Percentiles rank a stretch among this genome's conserved stretches.
Evolutionary conservation across 495 filamentous ascomycete species (phyloP).

Genomic region (Trichocladium uniseriatum): DNA sequence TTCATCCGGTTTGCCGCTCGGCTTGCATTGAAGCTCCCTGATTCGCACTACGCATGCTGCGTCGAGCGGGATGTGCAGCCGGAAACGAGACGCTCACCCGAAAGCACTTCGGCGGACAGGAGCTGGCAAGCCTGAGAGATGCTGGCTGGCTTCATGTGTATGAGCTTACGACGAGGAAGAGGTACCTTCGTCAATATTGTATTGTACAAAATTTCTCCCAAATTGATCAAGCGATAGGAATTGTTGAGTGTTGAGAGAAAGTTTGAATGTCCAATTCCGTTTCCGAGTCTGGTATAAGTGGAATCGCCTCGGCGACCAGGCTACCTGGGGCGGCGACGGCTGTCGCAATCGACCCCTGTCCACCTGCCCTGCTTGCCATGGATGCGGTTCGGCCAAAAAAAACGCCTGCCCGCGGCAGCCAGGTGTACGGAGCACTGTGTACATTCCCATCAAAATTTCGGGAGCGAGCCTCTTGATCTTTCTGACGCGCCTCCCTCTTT

Average conservation of each 20-base stretch:
- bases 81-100: conserved; percentile 8
- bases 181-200: too few relatives aligned
- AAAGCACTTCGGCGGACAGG: not conserved
- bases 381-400: conserved; percentile 9
- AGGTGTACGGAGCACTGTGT: not conserved
- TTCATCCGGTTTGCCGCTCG: conserved; percentile 26
- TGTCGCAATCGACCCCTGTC: conserved; percentile 3
- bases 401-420: conserved; percentile 6
- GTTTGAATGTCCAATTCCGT: too few relatives aligned
- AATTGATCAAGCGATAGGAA: too few relatives aligned
- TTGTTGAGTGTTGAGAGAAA: too few relatives aligned
- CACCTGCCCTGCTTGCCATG: not conserved
- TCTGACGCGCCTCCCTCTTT: conserved; percentile 5
- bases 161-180: too few relatives aligned
- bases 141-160: not conserved
- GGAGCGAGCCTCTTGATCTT: conserved; percentile 4
- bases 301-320: too few relatives aligned
- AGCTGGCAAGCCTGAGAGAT: conserved; percentile 7
- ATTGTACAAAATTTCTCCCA: too few relatives aligned
- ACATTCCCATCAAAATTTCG: conserved; percentile 22
- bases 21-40: conserved; percentile 7
- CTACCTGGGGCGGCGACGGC: too few relatives aligned
- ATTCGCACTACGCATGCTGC: conserved; percentile 6
- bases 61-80: not conserved
- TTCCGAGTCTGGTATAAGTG: too few relatives aligned